phyloP scores from a whole-genome alignment of 2,329 filamentous ascomycete genomes.

The Claviceps paspali region DNA sequence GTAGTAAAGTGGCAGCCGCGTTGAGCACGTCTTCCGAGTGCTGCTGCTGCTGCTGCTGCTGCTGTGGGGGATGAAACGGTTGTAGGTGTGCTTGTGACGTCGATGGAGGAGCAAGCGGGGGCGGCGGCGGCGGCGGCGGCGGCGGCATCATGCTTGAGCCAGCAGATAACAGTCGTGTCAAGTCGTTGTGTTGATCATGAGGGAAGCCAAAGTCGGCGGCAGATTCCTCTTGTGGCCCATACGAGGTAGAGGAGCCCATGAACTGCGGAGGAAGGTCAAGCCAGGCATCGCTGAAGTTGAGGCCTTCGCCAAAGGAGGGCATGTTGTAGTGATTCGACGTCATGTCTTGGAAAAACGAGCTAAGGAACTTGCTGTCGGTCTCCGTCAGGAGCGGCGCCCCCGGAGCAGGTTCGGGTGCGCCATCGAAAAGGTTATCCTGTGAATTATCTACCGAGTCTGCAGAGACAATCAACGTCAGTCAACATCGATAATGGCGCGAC shows the following conservation, averaged over 20 bases:
- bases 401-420: constrained; percentile 42
- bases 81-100: constrained; percentile 8
- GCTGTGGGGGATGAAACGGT: not conserved
- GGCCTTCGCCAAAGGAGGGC: constrained; percentile 34
- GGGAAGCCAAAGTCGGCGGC: constrained; percentile 8
- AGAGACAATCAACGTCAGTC: too few relatives aligned
- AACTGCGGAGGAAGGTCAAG: constrained; percentile 47
- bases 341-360: constrained; percentile 41
- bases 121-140: constrained; percentile 13
- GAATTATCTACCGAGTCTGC: constrained; percentile 30
- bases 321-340: constrained; percentile 33
- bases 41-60: constrained; percentile 14
- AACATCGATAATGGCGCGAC: too few relatives aligned
- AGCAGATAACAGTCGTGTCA: constrained; percentile 7
- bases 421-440: constrained; percentile 32
- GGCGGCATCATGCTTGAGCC: constrained; percentile 21
- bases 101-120: not conserved
- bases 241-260: constrained; percentile 49
- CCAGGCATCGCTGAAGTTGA: constrained; percentile 37
- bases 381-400: constrained; percentile 52
- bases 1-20: constrained; percentile 37
- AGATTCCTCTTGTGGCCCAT: constrained; percentile 31
- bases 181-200: constrained; percentile 7
- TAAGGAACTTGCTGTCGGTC: constrained; percentile 42
- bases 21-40: constrained; percentile 39